Evolutionary conservation across 2,329 filamentous ascomycete species (phyloP), one percentile per base, ranked within the genome.

Genomic region (Trichoderma lentiforme): DNA sequence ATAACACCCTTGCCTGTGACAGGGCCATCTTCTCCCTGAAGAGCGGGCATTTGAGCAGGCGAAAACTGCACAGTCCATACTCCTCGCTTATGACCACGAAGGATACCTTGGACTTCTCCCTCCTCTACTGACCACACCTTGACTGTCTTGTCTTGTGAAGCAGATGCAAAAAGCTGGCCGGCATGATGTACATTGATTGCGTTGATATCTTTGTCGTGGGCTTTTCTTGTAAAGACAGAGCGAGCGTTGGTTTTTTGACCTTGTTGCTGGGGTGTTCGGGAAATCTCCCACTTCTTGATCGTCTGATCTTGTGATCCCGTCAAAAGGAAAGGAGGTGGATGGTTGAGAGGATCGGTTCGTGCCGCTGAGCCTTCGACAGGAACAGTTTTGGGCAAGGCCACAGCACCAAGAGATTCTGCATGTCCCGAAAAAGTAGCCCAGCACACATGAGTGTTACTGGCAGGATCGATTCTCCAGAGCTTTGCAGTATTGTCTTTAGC

Each of bases 201-300:
- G 77, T 99, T 99, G 82, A 99, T 99, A 76, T 99, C 96, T 80
- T 99, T 99, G 79, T 99, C 96, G 82, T 99, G 96, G 1, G 96
- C 96, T 81, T 98, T 97, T 71, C 96, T 89, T 1, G 96, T 98
- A 81, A 93, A 99, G 5, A 91, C 83, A 53, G 93, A 93, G 76
- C 90, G 85, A 11, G 90, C 83, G 11, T 87, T 86, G 71, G 87
- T 87, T 73, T 87, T 88, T 61, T 83, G 81, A 21, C 76, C 77
- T 57, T 77, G 76, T 71, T 83, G 80, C 66, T 85, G 83, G 39
- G 83, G 79, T 66, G 87, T 80, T 51, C 88, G 88, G 1, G 90
- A 88, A 26, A 95, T 90, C 73, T 97, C 93, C 94, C 96, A 98
- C 76, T 92, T 91, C 84, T 99, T 99, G 76, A 99, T 88, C 0